Percentiles rank a stretch among this genome's conserved stretches.
Conservation (phyloP, 805 yeast genomes). For the Ogataea parapolymorpha region DNA sequence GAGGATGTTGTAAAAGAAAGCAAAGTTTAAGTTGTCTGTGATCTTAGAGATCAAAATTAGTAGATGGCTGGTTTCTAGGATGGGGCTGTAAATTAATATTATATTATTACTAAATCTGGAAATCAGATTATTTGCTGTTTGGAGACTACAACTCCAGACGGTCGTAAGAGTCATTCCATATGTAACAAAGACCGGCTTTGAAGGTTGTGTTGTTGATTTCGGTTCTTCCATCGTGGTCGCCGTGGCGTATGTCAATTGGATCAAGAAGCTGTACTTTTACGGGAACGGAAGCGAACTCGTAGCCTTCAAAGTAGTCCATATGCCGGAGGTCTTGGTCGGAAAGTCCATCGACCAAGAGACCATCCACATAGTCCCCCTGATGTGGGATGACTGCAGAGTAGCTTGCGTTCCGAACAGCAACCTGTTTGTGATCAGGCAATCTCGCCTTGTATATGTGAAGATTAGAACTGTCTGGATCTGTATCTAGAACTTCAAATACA, state of each 20-base stretch:
- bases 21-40: not conserved
- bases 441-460: slow-evolving; percentile 13
- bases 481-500: slow-evolving; percentile 14
- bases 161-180: slow-evolving; percentile 15
- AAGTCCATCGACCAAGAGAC: slow-evolving; percentile 14
- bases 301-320: slow-evolving; percentile 23
- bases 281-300: slow-evolving; percentile 7
- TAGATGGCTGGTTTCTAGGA: slow-evolving; percentile 13
- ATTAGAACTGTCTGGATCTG: slow-evolving; percentile 1
- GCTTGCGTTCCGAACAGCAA: slow-evolving; percentile 11
- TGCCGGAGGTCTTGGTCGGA: slow-evolving; percentile 11
- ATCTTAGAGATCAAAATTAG: not conserved
- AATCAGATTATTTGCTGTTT: not conserved
- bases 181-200: slow-evolving; percentile 4
- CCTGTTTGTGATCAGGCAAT: slow-evolving; percentile 11
- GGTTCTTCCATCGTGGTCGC: not conserved
- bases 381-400: slow-evolving; percentile 17
- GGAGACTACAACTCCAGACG: slow-evolving; percentile 1
- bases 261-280: slow-evolving; percentile 4
- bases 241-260: not conserved
- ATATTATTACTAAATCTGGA: slow-evolving; percentile 6
- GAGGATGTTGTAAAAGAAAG: not conserved
- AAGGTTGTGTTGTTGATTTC: not conserved
- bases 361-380: slow-evolving; percentile 2
- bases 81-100: slow-evolving; percentile 10